These are phyloP conservation scores for Candida nemodendra DNA, from an alignment of 805 yeast species.

Conservation along the genomic window DNA sequence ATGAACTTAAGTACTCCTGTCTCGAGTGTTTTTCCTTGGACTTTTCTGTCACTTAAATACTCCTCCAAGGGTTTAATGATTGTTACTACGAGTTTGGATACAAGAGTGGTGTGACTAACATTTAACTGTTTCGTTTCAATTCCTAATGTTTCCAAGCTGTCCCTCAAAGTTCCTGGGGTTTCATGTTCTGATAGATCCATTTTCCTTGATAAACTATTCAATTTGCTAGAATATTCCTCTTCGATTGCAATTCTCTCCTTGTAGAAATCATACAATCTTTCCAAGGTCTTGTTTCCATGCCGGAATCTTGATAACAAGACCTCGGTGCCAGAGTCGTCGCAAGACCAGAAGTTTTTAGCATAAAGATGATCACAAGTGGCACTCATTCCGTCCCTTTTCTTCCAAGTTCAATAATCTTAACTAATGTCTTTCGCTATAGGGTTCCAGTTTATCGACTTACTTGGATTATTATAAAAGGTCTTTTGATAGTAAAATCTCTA, in stretches of 20 bases:
- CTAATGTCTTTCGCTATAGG: too few relatives aligned
- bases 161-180: conserved; percentile 59
- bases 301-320: conserved; percentile 56
- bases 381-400: neutral
- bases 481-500: conserved; percentile 1
- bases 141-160: conserved; percentile 57
- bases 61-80: conserved; percentile 51
- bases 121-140: conserved; percentile 60
- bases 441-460: too few relatives aligned
- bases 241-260: conserved; percentile 62
- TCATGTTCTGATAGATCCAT: conserved; percentile 21
- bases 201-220: conserved; percentile 50
- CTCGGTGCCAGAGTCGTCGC: conserved; percentile 58
- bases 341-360: conserved; percentile 44
- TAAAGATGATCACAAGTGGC: conserved; percentile 18
- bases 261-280: conserved; percentile 47
- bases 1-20: conserved; percentile 54
- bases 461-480: too few relatives aligned
- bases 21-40: conserved; percentile 57
- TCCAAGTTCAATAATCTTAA: too few relatives aligned
- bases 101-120: conserved; percentile 51
- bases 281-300: conserved; percentile 57
- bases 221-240: conserved; percentile 63
- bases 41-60: conserved; percentile 50
- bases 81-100: conserved; percentile 49